Evolutionary conservation across 164 flowering plant genomes (phyloP).

Genomic region (Vitis amurensis): DNA sequence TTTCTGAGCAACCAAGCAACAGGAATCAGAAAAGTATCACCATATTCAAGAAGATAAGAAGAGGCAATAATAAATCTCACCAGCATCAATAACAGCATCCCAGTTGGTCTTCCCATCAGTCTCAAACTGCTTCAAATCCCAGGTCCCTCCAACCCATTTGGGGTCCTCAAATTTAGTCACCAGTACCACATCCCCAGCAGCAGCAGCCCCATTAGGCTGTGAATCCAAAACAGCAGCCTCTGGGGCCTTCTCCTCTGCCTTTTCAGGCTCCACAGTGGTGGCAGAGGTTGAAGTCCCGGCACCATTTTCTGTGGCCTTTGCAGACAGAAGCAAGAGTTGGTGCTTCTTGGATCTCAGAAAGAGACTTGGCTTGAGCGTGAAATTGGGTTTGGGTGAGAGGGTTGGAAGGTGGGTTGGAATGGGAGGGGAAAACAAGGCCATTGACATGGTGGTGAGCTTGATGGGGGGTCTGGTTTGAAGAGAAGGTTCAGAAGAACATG

Average conservation of each 20-base stretch:
- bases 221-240: constrained; percentile 1
- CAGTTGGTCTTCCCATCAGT: constrained; percentile 77
- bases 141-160: constrained; percentile 85
- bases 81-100: constrained; percentile 97
- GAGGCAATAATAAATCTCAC: constrained; percentile 28
- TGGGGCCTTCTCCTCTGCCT: constrained; percentile 15
- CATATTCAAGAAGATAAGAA: constrained; percentile 6
- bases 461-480: not conserved
- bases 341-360: constrained; percentile 19
- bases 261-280: constrained; percentile 35
- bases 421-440: constrained; percentile 58
- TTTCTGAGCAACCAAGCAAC: constrained; percentile 10
- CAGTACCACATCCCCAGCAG: constrained; percentile 11
- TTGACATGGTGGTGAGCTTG: constrained; percentile 26
- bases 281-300: constrained; percentile 44
- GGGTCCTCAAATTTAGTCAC: constrained; percentile 53
- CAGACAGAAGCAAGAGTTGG: constrained; percentile 10
- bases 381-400: constrained; percentile 36
- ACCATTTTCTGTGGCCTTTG: constrained; percentile 45
- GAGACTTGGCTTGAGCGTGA: constrained; percentile 30
- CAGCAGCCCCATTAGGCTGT: constrained; percentile 32
- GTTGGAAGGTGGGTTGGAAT: constrained; percentile 29
- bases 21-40: not conserved
- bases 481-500: constrained; percentile 10
- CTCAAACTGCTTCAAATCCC: constrained; percentile 87